These are phyloP conservation scores for Globisporangium orthogonon DNA, from an alignment of 352 stramenopile genomes.

Conservation along the genomic window DNA sequence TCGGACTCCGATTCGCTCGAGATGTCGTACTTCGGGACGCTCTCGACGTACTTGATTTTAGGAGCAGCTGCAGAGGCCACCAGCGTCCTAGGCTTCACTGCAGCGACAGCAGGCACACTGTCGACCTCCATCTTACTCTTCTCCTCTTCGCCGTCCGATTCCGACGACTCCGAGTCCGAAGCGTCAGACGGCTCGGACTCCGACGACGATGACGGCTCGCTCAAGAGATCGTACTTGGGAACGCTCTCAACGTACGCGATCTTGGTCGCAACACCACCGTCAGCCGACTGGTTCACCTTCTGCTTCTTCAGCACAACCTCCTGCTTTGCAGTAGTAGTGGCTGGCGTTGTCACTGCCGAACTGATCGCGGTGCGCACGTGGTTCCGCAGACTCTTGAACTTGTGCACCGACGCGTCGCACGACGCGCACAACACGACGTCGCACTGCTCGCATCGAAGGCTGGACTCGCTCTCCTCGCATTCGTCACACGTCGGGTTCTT, in stretches of 20 bases:
- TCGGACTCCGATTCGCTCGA: conserved; percentile 47
- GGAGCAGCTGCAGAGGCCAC: background rate
- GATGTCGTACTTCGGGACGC: conserved; percentile 48
- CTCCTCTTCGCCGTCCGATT: conserved; percentile 10
- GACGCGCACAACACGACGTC: conserved; percentile 41
- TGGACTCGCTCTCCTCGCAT: conserved; percentile 33
- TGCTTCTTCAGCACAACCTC: conserved; percentile 14
- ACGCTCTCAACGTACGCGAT: conserved; percentile 10
- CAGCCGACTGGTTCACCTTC: conserved; percentile 2
- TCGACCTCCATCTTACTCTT: background rate
- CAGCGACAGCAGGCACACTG: background rate
- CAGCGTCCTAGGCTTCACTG: background rate
- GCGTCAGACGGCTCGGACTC: conserved; percentile 3
- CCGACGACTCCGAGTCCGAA: background rate
- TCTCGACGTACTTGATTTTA: conserved; percentile 36
- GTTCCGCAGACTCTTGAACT: conserved; percentile 63
- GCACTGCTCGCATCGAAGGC: conserved; percentile 49
- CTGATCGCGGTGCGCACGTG: conserved; percentile 28
- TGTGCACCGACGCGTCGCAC: conserved; percentile 58
- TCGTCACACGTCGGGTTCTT: conserved; percentile 38
- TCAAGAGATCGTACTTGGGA: background rate
- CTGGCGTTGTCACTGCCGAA: background rate
- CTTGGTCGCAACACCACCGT: conserved; percentile 7
- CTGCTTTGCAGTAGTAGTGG: background rate
- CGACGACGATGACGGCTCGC: background rate